Percentiles rank a stretch among this genome's conserved stretches.
Evolutionary conservation across 75 land plant genomes (phyloP).

Genomic region (Chamaecyparis obtusa): DNA sequence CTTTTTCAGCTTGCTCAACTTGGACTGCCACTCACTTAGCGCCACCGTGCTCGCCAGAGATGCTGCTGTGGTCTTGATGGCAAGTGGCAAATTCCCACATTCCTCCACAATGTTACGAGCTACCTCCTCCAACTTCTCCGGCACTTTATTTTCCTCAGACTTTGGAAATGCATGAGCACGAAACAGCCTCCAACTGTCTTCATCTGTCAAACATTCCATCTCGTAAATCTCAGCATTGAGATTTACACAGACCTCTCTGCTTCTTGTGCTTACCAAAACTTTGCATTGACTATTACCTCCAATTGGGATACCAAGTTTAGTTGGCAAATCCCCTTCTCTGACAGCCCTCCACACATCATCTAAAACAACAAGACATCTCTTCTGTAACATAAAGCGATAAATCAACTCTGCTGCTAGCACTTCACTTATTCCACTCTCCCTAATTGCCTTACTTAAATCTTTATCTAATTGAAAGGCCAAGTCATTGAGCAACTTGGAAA

Average conservation of each 20-base stretch:
- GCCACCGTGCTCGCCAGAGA: neutral
- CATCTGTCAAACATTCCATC: too few relatives aligned
- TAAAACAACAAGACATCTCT: too few relatives aligned
- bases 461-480: neutral
- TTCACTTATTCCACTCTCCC: neutral
- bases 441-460: neutral
- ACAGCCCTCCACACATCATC: too few relatives aligned
- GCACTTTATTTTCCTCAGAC: too few relatives aligned
- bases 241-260: constrained; percentile 4
- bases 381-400: too few relatives aligned
- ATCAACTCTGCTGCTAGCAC: neutral
- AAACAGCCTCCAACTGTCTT: too few relatives aligned
- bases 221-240: neutral
- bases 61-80: neutral
- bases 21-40: neutral
- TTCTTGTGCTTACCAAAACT: constrained; percentile 14
- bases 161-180: too few relatives aligned
- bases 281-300: neutral
- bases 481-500: neutral
- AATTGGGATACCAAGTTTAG: neutral
- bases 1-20: too few relatives aligned
- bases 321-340: too few relatives aligned
- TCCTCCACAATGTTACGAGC: too few relatives aligned
- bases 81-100: too few relatives aligned
- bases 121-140: too few relatives aligned